phyloP scores from a whole-genome alignment of 2,329 filamentous ascomycete genomes.

The Phoma sp. region DNA sequence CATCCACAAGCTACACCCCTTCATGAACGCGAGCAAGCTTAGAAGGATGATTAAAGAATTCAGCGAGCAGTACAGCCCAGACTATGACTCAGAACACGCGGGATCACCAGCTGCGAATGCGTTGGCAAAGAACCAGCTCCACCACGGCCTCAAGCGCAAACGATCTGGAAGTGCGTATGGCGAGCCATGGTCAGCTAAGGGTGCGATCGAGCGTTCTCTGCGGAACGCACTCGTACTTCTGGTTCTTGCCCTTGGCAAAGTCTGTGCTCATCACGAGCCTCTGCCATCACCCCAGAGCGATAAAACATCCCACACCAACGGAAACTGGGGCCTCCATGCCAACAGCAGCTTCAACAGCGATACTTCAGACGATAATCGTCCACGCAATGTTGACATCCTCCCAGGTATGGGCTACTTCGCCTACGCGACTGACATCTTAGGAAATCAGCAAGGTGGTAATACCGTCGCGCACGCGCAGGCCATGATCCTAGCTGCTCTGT shows the following conservation, averaged over 20 bases:
- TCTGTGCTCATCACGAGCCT: slow-evolving; percentile 64
- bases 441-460: slow-evolving; percentile 77
- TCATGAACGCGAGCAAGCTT: slow-evolving; percentile 63
- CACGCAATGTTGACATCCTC: slow-evolving; percentile 79
- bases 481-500: slow-evolving; percentile 82
- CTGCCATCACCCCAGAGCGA: slow-evolving; percentile 64
- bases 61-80: slow-evolving; percentile 42
- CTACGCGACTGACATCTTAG: slow-evolving; percentile 83
- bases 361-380: slow-evolving; percentile 30
- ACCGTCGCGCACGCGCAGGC: slow-evolving; percentile 85
- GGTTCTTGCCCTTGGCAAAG: slow-evolving; percentile 84
- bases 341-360: slow-evolving; percentile 45
- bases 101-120: slow-evolving; percentile 31
- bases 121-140: slow-evolving; percentile 21
- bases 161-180: slow-evolving; percentile 37
- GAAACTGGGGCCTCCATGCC: slow-evolving; percentile 36
- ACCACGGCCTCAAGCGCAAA: slow-evolving; percentile 44
- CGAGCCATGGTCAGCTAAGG: slow-evolving; percentile 32
- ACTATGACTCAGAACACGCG: slow-evolving; percentile 24
- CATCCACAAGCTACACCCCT: slow-evolving; percentile 69
- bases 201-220: slow-evolving; percentile 42
- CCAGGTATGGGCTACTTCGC: slow-evolving; percentile 91
- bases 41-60: slow-evolving; percentile 59
- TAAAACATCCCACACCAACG: slow-evolving; percentile 25
- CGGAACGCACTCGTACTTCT: slow-evolving; percentile 79